Evolutionary conservation across 208 protist genomes (phyloP).

Genomic region (Novymonas esmeraldas): DNA sequence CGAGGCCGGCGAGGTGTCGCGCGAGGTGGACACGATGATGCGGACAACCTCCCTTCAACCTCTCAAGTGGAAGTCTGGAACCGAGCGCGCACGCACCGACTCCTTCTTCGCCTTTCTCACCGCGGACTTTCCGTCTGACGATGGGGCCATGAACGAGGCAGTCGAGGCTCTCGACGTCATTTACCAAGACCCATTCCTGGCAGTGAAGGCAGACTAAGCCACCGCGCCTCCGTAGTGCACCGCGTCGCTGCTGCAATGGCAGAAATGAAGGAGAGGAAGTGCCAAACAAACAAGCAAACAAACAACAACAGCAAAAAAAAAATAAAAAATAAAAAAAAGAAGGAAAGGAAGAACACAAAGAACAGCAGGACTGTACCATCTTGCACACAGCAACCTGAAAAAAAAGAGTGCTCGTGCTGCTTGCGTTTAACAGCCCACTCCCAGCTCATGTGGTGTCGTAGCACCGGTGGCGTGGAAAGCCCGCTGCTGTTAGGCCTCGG

Average conservation of each 20-base stretch:
- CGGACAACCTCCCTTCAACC: conserved; percentile 55
- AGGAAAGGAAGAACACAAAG: too few relatives aligned
- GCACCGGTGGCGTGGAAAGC: too few relatives aligned
- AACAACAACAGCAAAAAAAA: too few relatives aligned
- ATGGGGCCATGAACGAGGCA: conserved; percentile 41
- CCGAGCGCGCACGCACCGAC: conserved; percentile 58
- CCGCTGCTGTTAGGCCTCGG: too few relatives aligned
- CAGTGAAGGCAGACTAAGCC: conserved; percentile 30
- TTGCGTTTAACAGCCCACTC: too few relatives aligned
- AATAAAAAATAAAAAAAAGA: too few relatives aligned
- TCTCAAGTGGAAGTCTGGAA: conserved; percentile 81
- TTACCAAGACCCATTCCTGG: conserved; percentile 81
- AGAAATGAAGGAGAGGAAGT: not conserved
- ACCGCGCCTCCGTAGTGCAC: too few relatives aligned
- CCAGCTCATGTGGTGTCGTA: too few relatives aligned
- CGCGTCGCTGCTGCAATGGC: not conserved
- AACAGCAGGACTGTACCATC: too few relatives aligned
- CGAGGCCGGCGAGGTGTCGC: conserved; percentile 59
- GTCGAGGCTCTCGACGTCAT: conserved; percentile 69
- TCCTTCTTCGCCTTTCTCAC: conserved; percentile 84
- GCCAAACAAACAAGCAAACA: not conserved
- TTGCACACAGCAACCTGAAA: too few relatives aligned
- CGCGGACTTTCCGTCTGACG: conserved; percentile 18
- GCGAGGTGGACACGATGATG: conserved; percentile 53
- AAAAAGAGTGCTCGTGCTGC: too few relatives aligned